Evolutionary conservation across 2,329 filamentous ascomycete genomes (phyloP).

Genomic region (Laburnicola sp.): DNA sequence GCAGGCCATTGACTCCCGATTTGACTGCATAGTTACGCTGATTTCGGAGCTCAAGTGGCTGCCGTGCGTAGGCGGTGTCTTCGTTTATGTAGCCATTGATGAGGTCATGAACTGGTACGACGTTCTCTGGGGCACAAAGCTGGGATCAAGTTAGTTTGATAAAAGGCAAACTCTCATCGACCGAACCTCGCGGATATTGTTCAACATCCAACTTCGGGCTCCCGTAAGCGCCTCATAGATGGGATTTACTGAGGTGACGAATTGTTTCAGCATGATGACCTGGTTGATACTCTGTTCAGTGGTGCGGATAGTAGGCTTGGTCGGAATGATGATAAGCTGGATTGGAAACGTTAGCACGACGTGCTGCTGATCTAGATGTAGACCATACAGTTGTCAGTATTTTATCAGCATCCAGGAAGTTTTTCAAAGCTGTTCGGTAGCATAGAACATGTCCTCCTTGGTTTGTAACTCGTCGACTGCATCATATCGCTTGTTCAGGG

Average conservation of each 20-base stretch:
- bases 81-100: constrained; percentile 76
- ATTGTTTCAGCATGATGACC: constrained; percentile 83
- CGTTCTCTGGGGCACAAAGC: constrained; percentile 67
- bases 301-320: constrained; percentile 65
- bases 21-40: constrained; percentile 90
- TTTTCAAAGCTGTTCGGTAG: constrained; percentile 73
- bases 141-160: constrained; percentile 25
- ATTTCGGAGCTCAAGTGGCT: constrained; percentile 82
- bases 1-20: constrained; percentile 78
- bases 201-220: constrained; percentile 65
- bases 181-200: constrained; percentile 64
- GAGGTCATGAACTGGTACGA: constrained; percentile 62
- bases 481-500: constrained; percentile 74
- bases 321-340: constrained; percentile 72
- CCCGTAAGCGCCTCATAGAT: constrained; percentile 69
- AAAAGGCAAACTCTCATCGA: background rate
- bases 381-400: constrained; percentile 69
- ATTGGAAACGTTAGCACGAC: constrained; percentile 47
- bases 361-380: constrained; percentile 6
- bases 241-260: constrained; percentile 67
- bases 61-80: constrained; percentile 75
- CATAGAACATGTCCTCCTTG: constrained; percentile 83
- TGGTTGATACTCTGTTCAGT: constrained; percentile 84
- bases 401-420: constrained; percentile 77
- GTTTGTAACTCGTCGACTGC: constrained; percentile 79